Conservation (phyloP, 371 early-diverging fungal species). For the Choanephora cucurbitarum region DNA sequence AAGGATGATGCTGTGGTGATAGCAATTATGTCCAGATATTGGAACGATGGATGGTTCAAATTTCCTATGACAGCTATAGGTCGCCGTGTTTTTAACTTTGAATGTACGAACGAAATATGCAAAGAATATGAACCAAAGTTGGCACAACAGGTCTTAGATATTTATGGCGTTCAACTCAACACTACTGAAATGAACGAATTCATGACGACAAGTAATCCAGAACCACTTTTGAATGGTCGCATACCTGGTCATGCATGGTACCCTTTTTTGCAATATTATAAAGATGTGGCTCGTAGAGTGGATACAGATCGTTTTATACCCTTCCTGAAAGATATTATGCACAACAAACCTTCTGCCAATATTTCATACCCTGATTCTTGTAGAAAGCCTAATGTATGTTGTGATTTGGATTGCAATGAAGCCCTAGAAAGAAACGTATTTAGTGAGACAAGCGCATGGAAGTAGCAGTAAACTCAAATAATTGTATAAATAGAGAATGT, state of each 20-base stretch:
- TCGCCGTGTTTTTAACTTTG: conserved; percentile 41
- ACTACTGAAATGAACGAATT: conserved; percentile 13
- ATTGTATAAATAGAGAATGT: no score
- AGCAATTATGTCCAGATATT: conserved; percentile 39
- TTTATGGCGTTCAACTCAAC: conserved; percentile 1
- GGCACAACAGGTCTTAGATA: conserved; percentile 1
- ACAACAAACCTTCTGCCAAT: conserved; percentile 3
- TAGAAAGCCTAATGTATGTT: conserved; percentile 20
- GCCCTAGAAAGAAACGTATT: conserved; percentile 26
- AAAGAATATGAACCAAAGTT: conserved; percentile 12
- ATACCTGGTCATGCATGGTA: conserved; percentile 6
- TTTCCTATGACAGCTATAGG: conserved; percentile 49
- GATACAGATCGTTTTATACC: conserved; percentile 23
- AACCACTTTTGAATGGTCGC: background rate
- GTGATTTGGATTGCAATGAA: conserved; percentile 22
- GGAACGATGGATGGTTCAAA: conserved; percentile 54
- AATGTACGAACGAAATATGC: conserved; percentile 16
- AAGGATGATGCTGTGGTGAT: conserved; percentile 33
- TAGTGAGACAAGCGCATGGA: conserved; percentile 23
- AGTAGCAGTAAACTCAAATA: background rate
- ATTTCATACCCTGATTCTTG: conserved; percentile 21
- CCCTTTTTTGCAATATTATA: conserved; percentile 14
- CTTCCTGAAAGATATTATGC: conserved; percentile 16
- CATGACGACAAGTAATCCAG: conserved; percentile 8
- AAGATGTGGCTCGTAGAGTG: conserved; percentile 18